Percentiles rank a stretch among this genome's conserved stretches.
These are phyloP conservation scores for Xylaria acuta DNA, from an alignment of 495 filamentous ascomycete genomes.

Conservation along the genomic window DNA sequence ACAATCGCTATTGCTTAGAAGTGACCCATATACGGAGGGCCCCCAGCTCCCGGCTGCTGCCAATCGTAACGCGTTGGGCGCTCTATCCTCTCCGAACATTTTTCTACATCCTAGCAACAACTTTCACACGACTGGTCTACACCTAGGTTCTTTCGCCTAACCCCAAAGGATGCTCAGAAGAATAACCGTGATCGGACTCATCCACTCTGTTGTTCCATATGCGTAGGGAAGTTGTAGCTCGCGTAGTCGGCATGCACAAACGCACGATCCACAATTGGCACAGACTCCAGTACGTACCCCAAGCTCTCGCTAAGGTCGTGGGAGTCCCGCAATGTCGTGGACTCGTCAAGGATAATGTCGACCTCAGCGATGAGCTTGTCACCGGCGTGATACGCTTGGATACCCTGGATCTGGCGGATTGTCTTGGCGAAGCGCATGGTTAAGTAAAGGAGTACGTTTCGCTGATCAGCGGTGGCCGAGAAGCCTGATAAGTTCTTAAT, in stretches of 20 bases:
- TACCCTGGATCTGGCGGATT: slow-evolving; percentile 84
- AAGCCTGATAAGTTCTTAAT: slow-evolving; percentile 85
- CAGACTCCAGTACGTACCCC: slow-evolving; percentile 89
- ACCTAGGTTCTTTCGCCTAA: not conserved
- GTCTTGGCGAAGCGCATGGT: slow-evolving; percentile 93
- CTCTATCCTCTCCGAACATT: not conserved
- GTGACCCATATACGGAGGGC: not conserved
- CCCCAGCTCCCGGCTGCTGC: not conserved
- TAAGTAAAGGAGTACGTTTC: slow-evolving; percentile 86
- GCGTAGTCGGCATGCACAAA: slow-evolving; percentile 84
- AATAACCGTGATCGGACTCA: slow-evolving; percentile 7
- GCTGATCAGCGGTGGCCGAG: slow-evolving; percentile 77
- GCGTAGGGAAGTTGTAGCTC: slow-evolving; percentile 80
- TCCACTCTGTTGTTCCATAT: slow-evolving; percentile 76
- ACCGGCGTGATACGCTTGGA: slow-evolving; percentile 88
- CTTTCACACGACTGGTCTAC: not conserved
- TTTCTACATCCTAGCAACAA: slow-evolving; percentile 1
- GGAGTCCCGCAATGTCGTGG: slow-evolving; percentile 78
- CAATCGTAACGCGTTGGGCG: not conserved
- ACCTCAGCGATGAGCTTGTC: slow-evolving; percentile 89
- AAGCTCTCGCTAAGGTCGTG: slow-evolving; percentile 87
- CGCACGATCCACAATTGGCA: slow-evolving; percentile 72
- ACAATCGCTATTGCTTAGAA: not conserved
- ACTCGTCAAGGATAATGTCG: slow-evolving; percentile 79
- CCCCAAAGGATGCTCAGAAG: not conserved